These are phyloP conservation scores for Flueggea neowawraea DNA, from an alignment of 441 rosid genomes.

Conservation along the genomic window DNA sequence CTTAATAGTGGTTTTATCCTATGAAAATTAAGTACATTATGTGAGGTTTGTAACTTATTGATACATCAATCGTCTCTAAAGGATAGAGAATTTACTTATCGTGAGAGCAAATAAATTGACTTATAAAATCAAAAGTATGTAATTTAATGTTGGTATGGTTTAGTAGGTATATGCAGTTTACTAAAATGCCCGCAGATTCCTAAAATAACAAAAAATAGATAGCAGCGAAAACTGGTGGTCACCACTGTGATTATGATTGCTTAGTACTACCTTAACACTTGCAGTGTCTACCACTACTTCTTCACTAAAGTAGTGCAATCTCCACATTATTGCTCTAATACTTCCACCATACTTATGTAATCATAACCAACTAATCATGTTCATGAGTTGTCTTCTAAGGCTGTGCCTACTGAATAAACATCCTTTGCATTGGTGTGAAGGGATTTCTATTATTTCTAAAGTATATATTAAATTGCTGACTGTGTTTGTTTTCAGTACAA, in stretches of 20 bases:
- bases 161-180: constrained; percentile 10
- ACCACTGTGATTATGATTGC: constrained; percentile 16
- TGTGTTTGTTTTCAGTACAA: no score
- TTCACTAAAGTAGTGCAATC: neutral
- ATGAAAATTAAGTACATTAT: no score
- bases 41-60: constrained; percentile 9
- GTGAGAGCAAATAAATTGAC: no score
- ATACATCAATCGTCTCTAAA: neutral
- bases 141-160: neutral
- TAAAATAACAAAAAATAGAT: constrained; percentile 9
- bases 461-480: neutral
- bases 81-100: no score
- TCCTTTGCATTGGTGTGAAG: neutral
- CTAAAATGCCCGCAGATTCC: constrained; percentile 36
- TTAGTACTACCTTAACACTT: constrained; percentile 1
- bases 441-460: neutral
- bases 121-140: no score
- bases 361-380: neutral
- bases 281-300: neutral
- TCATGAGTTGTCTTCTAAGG: constrained; percentile 9
- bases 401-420: neutral
- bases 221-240: constrained; percentile 6
- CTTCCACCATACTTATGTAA: neutral
- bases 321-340: neutral
- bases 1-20: no score